Conservation (phyloP, 257 asterid species). For the Solanum clarkiae region DNA sequence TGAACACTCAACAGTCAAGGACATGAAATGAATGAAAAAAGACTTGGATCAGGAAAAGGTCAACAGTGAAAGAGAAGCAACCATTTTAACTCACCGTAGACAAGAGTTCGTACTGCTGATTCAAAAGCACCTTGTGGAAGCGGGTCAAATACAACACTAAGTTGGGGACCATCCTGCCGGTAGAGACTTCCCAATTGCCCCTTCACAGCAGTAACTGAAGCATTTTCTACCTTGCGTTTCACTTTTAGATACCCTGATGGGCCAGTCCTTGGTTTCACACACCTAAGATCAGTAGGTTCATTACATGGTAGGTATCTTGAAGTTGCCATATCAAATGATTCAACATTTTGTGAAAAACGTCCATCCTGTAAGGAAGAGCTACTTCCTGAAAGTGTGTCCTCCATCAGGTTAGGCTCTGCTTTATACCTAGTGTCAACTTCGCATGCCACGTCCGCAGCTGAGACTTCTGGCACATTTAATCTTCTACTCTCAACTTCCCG, state of each 20-base stretch:
- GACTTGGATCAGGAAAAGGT: not conserved
- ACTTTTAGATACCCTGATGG: conserved; percentile 95
- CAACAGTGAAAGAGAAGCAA: not conserved
- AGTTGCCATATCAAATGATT: conserved; percentile 24
- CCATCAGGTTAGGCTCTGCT: conserved; percentile 24
- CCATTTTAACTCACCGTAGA: conserved; percentile 29
- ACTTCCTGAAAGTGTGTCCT: conserved; percentile 71
- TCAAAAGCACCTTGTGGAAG: conserved; percentile 85
- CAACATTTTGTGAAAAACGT: conserved; percentile 24
- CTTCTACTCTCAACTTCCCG: conserved; percentile 74
- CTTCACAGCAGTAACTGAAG: conserved; percentile 77
- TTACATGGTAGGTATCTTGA: conserved; percentile 40
- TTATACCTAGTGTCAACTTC: conserved; percentile 33
- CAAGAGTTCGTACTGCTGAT: conserved; percentile 24
- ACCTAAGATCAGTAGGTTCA: conserved; percentile 24
- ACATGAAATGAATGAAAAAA: not conserved
- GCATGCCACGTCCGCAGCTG: conserved; percentile 38
- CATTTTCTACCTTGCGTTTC: conserved; percentile 62
- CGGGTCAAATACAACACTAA: conserved; percentile 74
- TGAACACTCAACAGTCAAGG: not conserved
- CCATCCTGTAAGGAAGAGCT: conserved; percentile 44
- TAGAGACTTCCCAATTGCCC: conserved; percentile 76
- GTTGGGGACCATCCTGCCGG: conserved; percentile 81
- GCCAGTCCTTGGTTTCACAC: conserved; percentile 51
- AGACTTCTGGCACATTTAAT: conserved; percentile 27